Percentiles rank a stretch among this genome's conserved stretches.
These are phyloP conservation scores for Aegilops bicornis DNA, from an alignment of 176 grass and related monocot species.

Conservation along the genomic window DNA sequence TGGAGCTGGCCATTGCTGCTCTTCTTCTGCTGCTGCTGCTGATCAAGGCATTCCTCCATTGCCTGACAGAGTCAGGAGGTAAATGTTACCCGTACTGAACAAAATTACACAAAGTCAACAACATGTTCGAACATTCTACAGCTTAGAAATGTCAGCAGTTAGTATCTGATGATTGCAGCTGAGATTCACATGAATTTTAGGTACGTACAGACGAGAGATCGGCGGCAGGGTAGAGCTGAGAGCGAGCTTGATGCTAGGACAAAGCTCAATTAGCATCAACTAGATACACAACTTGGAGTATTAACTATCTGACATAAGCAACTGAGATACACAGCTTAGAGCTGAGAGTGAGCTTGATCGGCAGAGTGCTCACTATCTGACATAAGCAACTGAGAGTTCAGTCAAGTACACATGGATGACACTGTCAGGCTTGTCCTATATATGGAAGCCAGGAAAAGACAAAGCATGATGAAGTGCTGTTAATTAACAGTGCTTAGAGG, in stretches of 20 bases:
- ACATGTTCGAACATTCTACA: neutral
- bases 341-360: no score
- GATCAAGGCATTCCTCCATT: constrained; percentile 57
- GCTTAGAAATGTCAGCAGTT: neutral
- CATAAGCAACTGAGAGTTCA: neutral
- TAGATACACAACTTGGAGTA: neutral
- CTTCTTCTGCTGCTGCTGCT: constrained; percentile 32
- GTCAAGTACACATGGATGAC: constrained; percentile 23
- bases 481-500: neutral
- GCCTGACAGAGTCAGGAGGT: neutral
- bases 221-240: neutral
- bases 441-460: constrained; percentile 26
- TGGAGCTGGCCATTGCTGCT: constrained; percentile 17
- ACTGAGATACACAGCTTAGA: neutral
- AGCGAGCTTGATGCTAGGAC: neutral
- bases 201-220: neutral
- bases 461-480: neutral
- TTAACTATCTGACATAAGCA: neutral
- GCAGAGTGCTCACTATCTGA: neutral
- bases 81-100: neutral
- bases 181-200: neutral
- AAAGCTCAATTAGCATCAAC: neutral
- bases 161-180: neutral
- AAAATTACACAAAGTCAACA: neutral
- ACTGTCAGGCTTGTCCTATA: constrained; percentile 36